A percentile compares a stretch with the other conserved stretches of the same genome.
These are phyloP conservation scores for Candida anglica DNA, from an alignment of 805 yeast genomes.

Conservation along the genomic window DNA sequence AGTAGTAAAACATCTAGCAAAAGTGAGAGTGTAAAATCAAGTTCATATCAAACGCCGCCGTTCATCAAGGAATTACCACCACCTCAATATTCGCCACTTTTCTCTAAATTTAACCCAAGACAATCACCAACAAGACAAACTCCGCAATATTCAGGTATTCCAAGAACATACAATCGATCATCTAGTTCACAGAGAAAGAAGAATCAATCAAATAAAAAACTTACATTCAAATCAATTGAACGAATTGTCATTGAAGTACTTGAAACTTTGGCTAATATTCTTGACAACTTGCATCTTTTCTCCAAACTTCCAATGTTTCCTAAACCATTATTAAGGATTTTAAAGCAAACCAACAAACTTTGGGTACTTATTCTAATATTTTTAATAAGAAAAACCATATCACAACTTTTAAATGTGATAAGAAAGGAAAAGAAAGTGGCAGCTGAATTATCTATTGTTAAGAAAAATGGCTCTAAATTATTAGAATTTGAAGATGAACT, in stretches of 20 bases:
- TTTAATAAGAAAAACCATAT: conserved; percentile 36
- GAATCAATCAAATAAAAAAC: conserved; percentile 4
- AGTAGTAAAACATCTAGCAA: neutral
- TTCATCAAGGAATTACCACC: conserved; percentile 15
- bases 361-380: conserved; percentile 41
- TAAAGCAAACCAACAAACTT: conserved; percentile 39
- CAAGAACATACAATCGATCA: conserved; percentile 3
- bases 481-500: conserved; percentile 15
- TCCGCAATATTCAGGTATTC: neutral
- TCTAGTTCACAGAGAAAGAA: conserved; percentile 1
- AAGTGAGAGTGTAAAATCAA: conserved; percentile 2
- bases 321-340: conserved; percentile 19
- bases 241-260: conserved; percentile 21
- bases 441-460: conserved; percentile 29
- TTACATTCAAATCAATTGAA: conserved; percentile 30
- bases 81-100: conserved; percentile 32
- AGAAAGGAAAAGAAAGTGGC: conserved; percentile 35
- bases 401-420: conserved; percentile 38
- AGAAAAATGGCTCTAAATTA: conserved; percentile 15
- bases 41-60: no score
- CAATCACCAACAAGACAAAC: neutral
- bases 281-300: conserved; percentile 39
- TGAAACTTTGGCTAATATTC: conserved; percentile 34
- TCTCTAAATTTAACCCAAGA: conserved; percentile 20
- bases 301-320: conserved; percentile 44